phyloP scores from a whole-genome alignment of 2,329 filamentous ascomycete genomes.

The Penicillium sp. region DNA sequence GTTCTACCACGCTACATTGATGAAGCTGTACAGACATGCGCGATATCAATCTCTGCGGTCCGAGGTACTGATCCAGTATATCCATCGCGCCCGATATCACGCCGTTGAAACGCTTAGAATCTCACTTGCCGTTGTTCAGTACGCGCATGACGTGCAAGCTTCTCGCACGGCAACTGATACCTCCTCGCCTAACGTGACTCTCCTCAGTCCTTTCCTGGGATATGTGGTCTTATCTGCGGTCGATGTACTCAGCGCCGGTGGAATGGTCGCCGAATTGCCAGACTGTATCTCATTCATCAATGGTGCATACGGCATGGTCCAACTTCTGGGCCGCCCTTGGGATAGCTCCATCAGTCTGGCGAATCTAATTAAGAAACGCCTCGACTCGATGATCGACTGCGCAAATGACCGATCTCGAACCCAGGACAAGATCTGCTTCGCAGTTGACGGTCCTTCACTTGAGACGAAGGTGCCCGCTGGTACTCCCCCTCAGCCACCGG shows the following conservation, averaged over 20 bases:
- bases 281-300: conserved; percentile 61
- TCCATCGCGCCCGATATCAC: conserved; percentile 58
- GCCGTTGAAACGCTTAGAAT: conserved; percentile 61
- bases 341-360: conserved; percentile 61
- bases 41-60: conserved; percentile 51
- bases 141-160: conserved; percentile 32
- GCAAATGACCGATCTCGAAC: conserved; percentile 40
- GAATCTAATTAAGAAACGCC: conserved; percentile 55
- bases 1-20: conserved; percentile 68
- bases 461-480: conserved; percentile 47
- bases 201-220: conserved; percentile 67
- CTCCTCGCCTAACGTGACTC: conserved; percentile 41
- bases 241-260: conserved; percentile 69
- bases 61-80: conserved; percentile 53
- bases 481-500: conserved; percentile 21
- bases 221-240: conserved; percentile 67
- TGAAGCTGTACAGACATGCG: conserved; percentile 70
- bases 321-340: conserved; percentile 66
- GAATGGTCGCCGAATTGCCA: conserved; percentile 58
- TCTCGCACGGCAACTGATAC: conserved; percentile 29
- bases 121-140: conserved; percentile 33
- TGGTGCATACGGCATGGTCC: conserved; percentile 60
- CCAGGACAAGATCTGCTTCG: conserved; percentile 47
- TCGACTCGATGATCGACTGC: conserved; percentile 52
- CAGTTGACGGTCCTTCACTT: conserved; percentile 44